Evolutionary conservation across 352 stramenopile genomes (phyloP).

Genomic region (Globisporangium cystogenes): DNA sequence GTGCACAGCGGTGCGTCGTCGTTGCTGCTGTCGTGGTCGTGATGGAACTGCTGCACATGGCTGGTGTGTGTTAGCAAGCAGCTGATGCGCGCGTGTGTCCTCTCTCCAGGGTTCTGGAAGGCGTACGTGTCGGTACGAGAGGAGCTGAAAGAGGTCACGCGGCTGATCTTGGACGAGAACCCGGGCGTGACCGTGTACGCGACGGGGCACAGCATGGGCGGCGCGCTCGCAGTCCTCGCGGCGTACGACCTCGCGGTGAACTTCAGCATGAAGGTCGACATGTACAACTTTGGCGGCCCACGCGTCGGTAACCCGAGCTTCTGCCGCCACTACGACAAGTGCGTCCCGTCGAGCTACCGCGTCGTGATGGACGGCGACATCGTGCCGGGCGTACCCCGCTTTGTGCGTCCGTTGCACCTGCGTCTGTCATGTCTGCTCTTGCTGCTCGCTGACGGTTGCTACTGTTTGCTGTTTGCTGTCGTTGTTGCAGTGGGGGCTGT

Average conservation of each 20-base stretch:
- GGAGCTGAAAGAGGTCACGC: conserved; percentile 72
- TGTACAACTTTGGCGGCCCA: conserved; percentile 89
- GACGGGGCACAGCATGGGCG: conserved; percentile 91
- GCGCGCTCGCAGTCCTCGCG: conserved; percentile 84
- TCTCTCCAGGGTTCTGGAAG: conserved; percentile 69
- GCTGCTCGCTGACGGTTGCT: not conserved
- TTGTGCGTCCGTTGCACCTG: conserved; percentile 34
- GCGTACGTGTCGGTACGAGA: conserved; percentile 77
- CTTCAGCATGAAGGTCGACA: conserved; percentile 81
- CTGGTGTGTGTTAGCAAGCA: not conserved
- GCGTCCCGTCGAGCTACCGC: conserved; percentile 73
- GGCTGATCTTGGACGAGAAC: conserved; percentile 77
- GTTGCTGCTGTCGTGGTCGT: conserved; percentile 1
- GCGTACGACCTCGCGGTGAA: conserved; percentile 83
- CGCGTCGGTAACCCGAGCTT: conserved; percentile 85
- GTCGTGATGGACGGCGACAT: conserved; percentile 82
- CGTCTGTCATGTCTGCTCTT: not conserved
- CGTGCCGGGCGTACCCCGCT: conserved; percentile 64
- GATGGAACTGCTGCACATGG: not conserved
- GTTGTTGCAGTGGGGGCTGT: conserved; percentile 58
- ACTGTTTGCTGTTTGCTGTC: not conserved
- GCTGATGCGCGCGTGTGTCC: not conserved
- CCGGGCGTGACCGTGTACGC: conserved; percentile 87
- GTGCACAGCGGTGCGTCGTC: conserved; percentile 66
- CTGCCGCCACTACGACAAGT: conserved; percentile 64